Conservation (phyloP, 345 rosid species). For the Excoecaria cochinchinensis region DNA sequence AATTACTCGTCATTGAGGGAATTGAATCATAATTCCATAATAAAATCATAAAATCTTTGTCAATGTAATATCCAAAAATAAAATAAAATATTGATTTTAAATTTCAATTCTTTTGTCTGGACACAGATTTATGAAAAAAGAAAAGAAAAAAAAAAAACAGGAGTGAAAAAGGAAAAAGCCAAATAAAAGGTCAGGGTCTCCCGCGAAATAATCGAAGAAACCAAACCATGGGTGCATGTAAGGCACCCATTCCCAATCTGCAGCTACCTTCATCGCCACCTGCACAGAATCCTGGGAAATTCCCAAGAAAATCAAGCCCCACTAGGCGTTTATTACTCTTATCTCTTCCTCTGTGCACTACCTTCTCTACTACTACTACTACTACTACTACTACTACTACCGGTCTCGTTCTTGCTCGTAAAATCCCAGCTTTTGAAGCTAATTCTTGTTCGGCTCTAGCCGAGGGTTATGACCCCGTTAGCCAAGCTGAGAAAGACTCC, state of each 20-base stretch:
- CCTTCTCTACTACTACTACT: not conserved
- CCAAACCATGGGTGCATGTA: constrained; percentile 30
- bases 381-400: not conserved
- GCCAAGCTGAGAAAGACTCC: constrained; percentile 34
- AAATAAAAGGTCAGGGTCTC: not conserved
- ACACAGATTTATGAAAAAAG: too few relatives aligned
- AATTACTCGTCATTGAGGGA: too few relatives aligned
- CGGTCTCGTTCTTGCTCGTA: constrained; percentile 8
- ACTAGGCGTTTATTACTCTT: constrained; percentile 41
- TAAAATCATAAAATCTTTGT: too few relatives aligned
- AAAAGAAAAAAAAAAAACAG: not conserved
- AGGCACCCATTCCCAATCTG: constrained; percentile 37
- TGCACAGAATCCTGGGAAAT: not conserved
- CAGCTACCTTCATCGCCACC: constrained; percentile 18
- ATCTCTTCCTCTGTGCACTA: constrained; percentile 34
- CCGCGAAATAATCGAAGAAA: not conserved
- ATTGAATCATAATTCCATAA: too few relatives aligned
- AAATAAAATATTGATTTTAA: too few relatives aligned
- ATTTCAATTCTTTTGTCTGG: too few relatives aligned
- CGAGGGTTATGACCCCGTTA: constrained; percentile 37
- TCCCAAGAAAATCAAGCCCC: not conserved
- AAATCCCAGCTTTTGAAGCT: not conserved
- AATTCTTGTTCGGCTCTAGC: constrained; percentile 27
- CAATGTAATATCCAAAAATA: too few relatives aligned
- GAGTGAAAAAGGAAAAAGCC: not conserved